Evolutionary conservation across 495 filamentous ascomycete species (phyloP).

Genomic region (Cladorrhinum samala): DNA sequence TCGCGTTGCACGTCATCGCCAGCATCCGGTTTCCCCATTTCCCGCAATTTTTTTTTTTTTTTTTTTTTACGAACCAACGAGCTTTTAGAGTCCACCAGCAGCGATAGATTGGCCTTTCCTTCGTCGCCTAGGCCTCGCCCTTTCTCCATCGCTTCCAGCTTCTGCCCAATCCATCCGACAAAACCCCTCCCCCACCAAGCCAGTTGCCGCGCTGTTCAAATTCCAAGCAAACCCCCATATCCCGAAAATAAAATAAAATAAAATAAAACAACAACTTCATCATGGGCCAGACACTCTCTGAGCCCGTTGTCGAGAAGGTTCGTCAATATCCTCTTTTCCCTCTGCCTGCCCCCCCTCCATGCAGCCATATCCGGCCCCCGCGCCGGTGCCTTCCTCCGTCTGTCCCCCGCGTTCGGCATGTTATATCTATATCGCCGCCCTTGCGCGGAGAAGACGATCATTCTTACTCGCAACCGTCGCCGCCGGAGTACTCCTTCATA

Average conservation of each 20-base stretch:
- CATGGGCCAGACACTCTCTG: conserved; percentile 99
- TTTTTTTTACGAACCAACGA: too few species aligned
- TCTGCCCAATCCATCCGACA: conserved; percentile 17
- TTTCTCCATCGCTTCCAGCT: conserved; percentile 1
- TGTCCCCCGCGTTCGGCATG: too few species aligned
- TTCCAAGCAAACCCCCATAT: neutral
- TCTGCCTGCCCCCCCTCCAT: neutral
- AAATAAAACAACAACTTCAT: conserved; percentile 20
- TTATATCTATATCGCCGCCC: too few species aligned
- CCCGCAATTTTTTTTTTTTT: too few species aligned
- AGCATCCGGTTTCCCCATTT: too few species aligned
- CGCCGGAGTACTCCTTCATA: too few species aligned
- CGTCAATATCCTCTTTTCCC: conserved; percentile 33
- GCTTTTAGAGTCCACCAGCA: too few species aligned
- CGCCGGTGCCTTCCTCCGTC: too few species aligned
- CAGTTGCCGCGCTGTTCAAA: conserved; percentile 24
- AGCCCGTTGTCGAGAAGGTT: conserved; percentile 99
- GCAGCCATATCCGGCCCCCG: neutral
- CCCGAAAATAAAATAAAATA: conserved; percentile 1
- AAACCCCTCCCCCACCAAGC: conserved; percentile 14
- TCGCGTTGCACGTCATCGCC: too few species aligned
- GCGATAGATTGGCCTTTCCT: neutral
- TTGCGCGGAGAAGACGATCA: too few species aligned
- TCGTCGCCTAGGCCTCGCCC: neutral
- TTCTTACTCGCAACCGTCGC: neutral